Percentiles rank a stretch among this genome's conserved stretches.
Conservation (phyloP, 257 asterid genomes). For the Solanum paucissectum region DNA sequence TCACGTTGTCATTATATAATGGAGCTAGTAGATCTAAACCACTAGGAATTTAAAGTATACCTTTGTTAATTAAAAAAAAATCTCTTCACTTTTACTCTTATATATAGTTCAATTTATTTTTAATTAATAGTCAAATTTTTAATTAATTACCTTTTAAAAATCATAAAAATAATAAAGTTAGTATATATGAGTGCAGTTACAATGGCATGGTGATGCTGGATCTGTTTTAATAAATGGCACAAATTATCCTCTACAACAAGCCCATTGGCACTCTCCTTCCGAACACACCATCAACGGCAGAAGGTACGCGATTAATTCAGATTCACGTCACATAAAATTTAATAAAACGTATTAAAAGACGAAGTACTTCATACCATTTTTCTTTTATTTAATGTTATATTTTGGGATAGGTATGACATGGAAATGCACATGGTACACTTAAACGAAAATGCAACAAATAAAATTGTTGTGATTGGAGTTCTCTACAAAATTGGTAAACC, state of each 20-base stretch:
- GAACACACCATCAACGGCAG: conserved; percentile 63
- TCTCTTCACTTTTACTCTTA: background rate
- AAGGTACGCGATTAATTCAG: conserved; percentile 6
- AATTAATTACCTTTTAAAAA: background rate
- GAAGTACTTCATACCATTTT: background rate
- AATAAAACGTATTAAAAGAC: rapidly evolving
- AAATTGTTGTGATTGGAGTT: conserved; percentile 35
- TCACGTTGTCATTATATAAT: background rate
- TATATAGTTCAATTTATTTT: background rate
- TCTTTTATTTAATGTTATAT: background rate
- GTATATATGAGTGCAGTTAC: conserved; percentile 18
- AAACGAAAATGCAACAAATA: conserved; percentile 17
- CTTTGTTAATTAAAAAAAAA: background rate
- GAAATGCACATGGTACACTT: conserved; percentile 65
- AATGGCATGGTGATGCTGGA: conserved; percentile 54
- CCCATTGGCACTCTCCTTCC: conserved; percentile 83
- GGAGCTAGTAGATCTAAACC: background rate
- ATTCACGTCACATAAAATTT: background rate
- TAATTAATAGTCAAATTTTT: background rate
- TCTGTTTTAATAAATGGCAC: conserved; percentile 30
- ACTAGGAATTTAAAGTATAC: background rate
- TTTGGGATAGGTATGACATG: conserved; percentile 38
- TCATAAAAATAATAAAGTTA: background rate
- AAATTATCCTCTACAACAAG: conserved; percentile 31
- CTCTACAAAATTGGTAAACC: conserved; percentile 54